Conservation (phyloP, 1,284 basidiomycete species). For the Singerocomus inundabilis region DNA sequence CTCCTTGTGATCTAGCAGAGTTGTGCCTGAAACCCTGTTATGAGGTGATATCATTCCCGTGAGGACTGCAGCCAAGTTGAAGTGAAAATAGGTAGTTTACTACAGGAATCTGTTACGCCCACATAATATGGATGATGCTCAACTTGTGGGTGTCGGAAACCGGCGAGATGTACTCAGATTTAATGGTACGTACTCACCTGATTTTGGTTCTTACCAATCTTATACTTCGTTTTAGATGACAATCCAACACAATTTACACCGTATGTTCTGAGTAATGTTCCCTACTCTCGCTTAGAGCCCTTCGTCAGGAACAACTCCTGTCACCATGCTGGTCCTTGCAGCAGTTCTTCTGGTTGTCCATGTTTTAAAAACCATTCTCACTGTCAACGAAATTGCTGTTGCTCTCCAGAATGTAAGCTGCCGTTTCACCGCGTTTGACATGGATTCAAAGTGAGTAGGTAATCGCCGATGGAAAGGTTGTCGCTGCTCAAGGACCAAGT, state of each 20-base stretch:
- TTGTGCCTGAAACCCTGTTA: slow-evolving; percentile 40
- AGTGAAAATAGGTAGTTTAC: slow-evolving; percentile 28
- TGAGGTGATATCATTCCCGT: slow-evolving; percentile 32
- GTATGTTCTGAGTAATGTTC: slow-evolving; percentile 24
- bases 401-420: slow-evolving; percentile 36
- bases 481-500: slow-evolving; percentile 31
- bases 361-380: slow-evolving; percentile 37
- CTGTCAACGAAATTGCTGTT: slow-evolving; percentile 43
- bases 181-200: slow-evolving; percentile 16
- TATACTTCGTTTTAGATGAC: slow-evolving; percentile 26
- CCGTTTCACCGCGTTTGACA: neutral
- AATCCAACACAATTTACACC: slow-evolving; percentile 37
- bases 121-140: neutral
- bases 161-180: slow-evolving; percentile 21
- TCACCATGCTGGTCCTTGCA: slow-evolving; percentile 42
- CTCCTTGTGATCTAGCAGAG: slow-evolving; percentile 40
- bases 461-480: slow-evolving; percentile 42
- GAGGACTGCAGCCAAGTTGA: neutral
- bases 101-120: slow-evolving; percentile 24
- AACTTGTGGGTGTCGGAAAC: neutral
- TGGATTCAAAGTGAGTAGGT: slow-evolving; percentile 25
- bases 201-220: neutral
- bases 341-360: slow-evolving; percentile 27
- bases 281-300: neutral
- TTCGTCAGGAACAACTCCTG: slow-evolving; percentile 37